Evolutionary conservation across 1,284 basidiomycete species (phyloP).

Genomic region (Heliocybe sulcata): DNA sequence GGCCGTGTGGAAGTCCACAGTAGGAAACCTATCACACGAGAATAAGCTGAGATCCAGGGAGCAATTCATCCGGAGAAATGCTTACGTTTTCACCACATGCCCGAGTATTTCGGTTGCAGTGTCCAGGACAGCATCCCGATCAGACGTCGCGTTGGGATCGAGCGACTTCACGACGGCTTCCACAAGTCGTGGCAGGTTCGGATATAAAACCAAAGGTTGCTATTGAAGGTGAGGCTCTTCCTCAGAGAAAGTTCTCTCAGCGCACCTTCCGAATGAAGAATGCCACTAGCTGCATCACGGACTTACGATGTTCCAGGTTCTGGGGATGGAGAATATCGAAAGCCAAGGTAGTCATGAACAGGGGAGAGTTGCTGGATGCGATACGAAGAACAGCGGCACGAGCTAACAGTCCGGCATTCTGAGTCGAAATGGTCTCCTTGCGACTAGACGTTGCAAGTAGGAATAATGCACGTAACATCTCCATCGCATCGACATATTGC

Average conservation of each 20-base stretch:
- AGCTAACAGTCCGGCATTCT: constrained; percentile 62
- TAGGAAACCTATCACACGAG: constrained; percentile 64
- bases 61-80: constrained; percentile 6
- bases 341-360: constrained; percentile 94
- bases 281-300: constrained; percentile 90
- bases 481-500: constrained; percentile 88
- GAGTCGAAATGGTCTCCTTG: constrained; percentile 60
- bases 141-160: constrained; percentile 81
- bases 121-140: constrained; percentile 84
- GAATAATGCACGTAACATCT: constrained; percentile 83
- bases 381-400: constrained; percentile 81
- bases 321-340: constrained; percentile 86
- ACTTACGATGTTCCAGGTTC: constrained; percentile 74
- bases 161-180: constrained; percentile 97
- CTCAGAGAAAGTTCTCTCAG: not conserved
- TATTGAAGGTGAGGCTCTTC: constrained; percentile 20
- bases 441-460: constrained; percentile 65
- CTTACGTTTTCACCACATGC: constrained; percentile 83
- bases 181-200: constrained; percentile 81
- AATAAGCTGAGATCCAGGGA: not conserved
- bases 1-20: constrained; percentile 83
- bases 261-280: constrained; percentile 86
- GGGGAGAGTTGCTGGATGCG: constrained; percentile 74
- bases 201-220: constrained; percentile 82
- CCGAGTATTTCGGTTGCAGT: constrained; percentile 91